These are phyloP conservation scores for Sanghuangporus baumii DNA, from an alignment of 1,284 basidiomycete species.

Conservation along the genomic window DNA sequence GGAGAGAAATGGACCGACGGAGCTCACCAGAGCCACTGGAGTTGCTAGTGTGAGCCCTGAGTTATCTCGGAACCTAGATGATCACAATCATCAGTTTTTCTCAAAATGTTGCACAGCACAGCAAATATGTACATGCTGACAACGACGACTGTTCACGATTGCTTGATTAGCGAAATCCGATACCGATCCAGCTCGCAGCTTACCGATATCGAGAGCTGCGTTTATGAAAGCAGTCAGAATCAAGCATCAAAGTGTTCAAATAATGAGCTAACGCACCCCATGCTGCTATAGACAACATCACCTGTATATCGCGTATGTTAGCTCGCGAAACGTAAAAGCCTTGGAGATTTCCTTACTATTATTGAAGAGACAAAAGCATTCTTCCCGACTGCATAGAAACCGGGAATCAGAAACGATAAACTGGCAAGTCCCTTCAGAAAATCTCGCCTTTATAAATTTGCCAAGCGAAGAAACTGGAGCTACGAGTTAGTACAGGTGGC, in stretches of 20 bases:
- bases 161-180: not conserved
- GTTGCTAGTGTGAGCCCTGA: not conserved
- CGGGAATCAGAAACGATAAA: not conserved
- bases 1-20: not conserved
- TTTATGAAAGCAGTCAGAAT: not conserved
- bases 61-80: not conserved
- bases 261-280: not conserved
- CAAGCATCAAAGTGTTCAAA: not conserved
- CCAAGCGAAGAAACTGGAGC: conserved; percentile 5
- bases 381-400: not conserved
- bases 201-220: conserved; percentile 2
- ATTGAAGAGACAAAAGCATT: not conserved
- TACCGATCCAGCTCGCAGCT: not conserved
- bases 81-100: not conserved
- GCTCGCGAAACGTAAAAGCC: not conserved
- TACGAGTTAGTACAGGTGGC: not conserved
- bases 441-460: conserved; percentile 1
- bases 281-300: not conserved
- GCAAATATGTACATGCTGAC: not conserved
- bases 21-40: not conserved
- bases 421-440: not conserved
- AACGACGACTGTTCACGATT: not conserved
- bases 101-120: not conserved
- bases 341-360: not conserved
- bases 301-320: not conserved